Percentiles rank a stretch among this genome's conserved stretches.
Conservation (phyloP, 1,284 basidiomycete species). For the Singerocomus inundabilis region DNA sequence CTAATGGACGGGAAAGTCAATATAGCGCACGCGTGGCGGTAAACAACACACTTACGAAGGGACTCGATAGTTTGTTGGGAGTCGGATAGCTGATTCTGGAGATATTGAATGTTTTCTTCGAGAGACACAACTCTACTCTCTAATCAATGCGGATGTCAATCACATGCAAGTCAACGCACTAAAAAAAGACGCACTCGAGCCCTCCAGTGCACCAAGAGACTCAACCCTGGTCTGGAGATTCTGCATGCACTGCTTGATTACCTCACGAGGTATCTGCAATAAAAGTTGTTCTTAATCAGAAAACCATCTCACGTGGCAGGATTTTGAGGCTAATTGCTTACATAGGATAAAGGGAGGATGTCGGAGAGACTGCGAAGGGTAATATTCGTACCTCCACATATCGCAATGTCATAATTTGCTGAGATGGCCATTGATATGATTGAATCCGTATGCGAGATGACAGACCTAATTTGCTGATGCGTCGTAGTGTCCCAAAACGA, state of each 20-base stretch:
- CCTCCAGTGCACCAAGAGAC: neutral
- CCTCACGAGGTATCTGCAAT: neutral
- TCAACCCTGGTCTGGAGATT: too few species aligned
- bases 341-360: neutral
- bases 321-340: neutral
- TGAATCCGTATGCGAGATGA: neutral
- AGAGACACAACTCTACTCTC: neutral
- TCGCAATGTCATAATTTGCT: neutral
- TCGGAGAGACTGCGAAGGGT: neutral
- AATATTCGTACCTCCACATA: neutral
- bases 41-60: neutral
- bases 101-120: neutral
- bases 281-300: neutral
- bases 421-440: slow-evolving; percentile 10
- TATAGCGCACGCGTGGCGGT: too few species aligned
- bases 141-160: neutral
- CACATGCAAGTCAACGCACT: neutral
- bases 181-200: neutral
- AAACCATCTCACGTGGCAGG: neutral
- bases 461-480: slow-evolving; percentile 3
- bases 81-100: neutral
- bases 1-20: neutral
- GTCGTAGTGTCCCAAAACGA: slow-evolving; percentile 13
- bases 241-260: too few species aligned
- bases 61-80: neutral